Percentiles rank a stretch among this genome's conserved stretches.
These are phyloP conservation scores for Fusarium duplospermum DNA, from an alignment of 2,329 filamentous ascomycete species.

Conservation along the genomic window DNA sequence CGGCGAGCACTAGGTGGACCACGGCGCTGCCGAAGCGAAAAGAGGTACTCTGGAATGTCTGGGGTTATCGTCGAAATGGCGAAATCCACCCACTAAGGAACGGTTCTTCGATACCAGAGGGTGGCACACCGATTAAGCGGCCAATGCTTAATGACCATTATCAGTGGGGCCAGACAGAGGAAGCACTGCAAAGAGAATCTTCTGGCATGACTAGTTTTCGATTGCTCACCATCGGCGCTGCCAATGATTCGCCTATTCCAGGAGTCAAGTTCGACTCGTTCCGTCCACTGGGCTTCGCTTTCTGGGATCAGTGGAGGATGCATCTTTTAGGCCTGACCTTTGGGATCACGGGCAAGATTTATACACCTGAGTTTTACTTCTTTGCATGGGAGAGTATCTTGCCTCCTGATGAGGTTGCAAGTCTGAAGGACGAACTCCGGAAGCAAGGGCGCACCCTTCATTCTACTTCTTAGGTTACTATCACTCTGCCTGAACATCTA, in stretches of 20 bases:
- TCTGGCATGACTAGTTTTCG: constrained; percentile 1
- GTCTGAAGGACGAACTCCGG: background rate
- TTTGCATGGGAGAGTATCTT: constrained; percentile 8
- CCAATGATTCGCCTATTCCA: constrained; percentile 7
- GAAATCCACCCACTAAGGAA: background rate
- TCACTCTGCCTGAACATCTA: background rate
- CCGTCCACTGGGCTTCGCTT: constrained; percentile 27
- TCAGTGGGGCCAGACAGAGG: no score
- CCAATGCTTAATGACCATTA: background rate
- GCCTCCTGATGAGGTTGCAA: constrained; percentile 7
- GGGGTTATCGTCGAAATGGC: background rate
- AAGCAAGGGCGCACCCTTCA: background rate
- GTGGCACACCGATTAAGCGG: background rate
- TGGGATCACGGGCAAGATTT: no score
- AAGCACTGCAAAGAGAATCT: no score
- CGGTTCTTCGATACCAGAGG: background rate
- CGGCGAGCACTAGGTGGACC: no score
- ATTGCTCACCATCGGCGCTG: background rate
- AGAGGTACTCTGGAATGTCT: background rate
- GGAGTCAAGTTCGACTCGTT: constrained; percentile 32
- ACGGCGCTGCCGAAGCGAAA: constrained; percentile 9
- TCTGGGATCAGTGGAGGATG: constrained; percentile 32
- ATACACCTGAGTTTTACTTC: background rate
- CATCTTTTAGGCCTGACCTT: background rate
- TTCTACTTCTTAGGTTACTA: background rate